phyloP scores from a whole-genome alignment of 2,329 filamentous ascomycete species.

The Alternaria tenuissima region DNA sequence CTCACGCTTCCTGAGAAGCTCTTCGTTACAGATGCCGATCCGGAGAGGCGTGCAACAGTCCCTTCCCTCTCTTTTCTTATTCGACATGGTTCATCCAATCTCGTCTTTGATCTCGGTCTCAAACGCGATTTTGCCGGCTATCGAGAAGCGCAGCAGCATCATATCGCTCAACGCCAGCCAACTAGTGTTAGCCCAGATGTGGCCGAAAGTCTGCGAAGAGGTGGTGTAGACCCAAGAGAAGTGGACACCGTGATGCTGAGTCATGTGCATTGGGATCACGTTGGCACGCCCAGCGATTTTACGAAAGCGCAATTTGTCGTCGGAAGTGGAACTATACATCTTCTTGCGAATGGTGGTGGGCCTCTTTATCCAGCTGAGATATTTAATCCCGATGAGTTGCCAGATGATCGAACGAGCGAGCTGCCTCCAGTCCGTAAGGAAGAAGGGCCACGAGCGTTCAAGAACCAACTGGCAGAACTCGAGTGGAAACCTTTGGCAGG shows the following conservation, averaged over 20 bases:
- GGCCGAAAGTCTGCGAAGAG: conserved; percentile 48
- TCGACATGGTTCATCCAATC: conserved; percentile 52
- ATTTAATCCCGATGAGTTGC: conserved; percentile 57
- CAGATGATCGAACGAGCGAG: conserved; percentile 54
- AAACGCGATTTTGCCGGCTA: conserved; percentile 58
- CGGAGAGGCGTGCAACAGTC: conserved; percentile 57
- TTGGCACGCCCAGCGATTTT: conserved; percentile 65
- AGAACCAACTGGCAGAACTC: conserved; percentile 21
- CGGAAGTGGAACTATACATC: conserved; percentile 50
- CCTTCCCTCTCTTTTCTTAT: conserved; percentile 64
- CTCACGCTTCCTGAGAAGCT: conserved; percentile 58
- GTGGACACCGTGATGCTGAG: conserved; percentile 58
- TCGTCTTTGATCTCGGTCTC: conserved; percentile 65
- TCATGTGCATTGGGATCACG: conserved; percentile 67
- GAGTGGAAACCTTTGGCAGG: conserved; percentile 56
- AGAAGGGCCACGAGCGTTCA: conserved; percentile 31
- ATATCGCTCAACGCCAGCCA: conserved; percentile 58
- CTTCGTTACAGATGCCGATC: conserved; percentile 57
- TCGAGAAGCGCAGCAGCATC: conserved; percentile 53
- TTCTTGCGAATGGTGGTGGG: conserved; percentile 38
- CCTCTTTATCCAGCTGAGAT: conserved; percentile 53
- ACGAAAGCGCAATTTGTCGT: conserved; percentile 59
- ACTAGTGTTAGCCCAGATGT: conserved; percentile 57
- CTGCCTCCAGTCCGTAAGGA: conserved; percentile 46
- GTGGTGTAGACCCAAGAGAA: conserved; percentile 48